A percentile compares a stretch with the other conserved stretches of the same genome.
Evolutionary conservation across 495 filamentous ascomycete genomes (phyloP).

Genomic region (Penicillium riverlandense): DNA sequence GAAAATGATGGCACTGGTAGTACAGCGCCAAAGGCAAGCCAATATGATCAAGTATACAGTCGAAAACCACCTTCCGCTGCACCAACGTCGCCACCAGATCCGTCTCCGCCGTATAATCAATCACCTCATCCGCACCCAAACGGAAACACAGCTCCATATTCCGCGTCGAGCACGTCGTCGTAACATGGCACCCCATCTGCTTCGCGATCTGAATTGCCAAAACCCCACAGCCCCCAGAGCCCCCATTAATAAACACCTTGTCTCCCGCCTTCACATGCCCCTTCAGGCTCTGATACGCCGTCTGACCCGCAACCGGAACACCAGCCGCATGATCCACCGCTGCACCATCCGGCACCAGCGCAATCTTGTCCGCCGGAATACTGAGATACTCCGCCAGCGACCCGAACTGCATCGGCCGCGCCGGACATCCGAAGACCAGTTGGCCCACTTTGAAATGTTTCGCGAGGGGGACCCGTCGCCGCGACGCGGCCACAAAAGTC

Average conservation of each 20-base stretch:
- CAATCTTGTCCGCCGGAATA: slow-evolving; percentile 13
- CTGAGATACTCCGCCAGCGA: slow-evolving; percentile 48
- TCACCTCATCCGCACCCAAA: slow-evolving; percentile 60
- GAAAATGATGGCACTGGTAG: slow-evolving; percentile 46
- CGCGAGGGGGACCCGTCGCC: slow-evolving; percentile 22
- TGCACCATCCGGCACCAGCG: slow-evolving; percentile 43
- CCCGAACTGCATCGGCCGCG: slow-evolving; percentile 38
- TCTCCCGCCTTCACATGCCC: slow-evolving; percentile 36
- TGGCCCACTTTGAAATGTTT: slow-evolving; percentile 40
- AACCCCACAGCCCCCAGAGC: slow-evolving; percentile 54
- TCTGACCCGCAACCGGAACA: slow-evolving; percentile 49
- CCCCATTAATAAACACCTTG: slow-evolving; percentile 62
- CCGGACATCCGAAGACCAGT: slow-evolving; percentile 47
- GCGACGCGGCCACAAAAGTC: slow-evolving; percentile 60
- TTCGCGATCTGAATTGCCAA: slow-evolving; percentile 64
- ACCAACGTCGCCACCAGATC: slow-evolving; percentile 44
- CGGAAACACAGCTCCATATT: slow-evolving; percentile 51
- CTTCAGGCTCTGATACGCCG: slow-evolving; percentile 51
- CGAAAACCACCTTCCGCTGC: slow-evolving; percentile 43
- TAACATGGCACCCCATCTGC: slow-evolving; percentile 55
- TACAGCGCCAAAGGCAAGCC: slow-evolving; percentile 46
- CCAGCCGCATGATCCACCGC: slow-evolving; percentile 40
- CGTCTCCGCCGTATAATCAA: slow-evolving; percentile 53
- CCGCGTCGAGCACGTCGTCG: slow-evolving; percentile 47
- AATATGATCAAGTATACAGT: slow-evolving; percentile 56